Conservation (phyloP, 257 asterid species). For the Scutellaria galericulata region DNA sequence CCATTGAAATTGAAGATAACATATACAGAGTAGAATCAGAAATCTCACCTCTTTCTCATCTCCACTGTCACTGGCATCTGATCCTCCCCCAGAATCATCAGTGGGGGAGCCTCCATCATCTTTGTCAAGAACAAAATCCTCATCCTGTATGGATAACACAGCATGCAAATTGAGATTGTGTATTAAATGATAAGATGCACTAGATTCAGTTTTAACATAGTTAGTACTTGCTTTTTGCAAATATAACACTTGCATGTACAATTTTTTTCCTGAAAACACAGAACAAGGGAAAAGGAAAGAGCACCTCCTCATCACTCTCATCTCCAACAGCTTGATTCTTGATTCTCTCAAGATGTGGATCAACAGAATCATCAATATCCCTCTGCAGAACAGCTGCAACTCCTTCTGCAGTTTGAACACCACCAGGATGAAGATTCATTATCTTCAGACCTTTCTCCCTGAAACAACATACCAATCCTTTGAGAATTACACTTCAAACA, state of each 20-base stretch:
- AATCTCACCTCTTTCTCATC: constrained; percentile 62
- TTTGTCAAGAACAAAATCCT: constrained; percentile 73
- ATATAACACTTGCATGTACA: background rate
- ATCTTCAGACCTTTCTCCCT: constrained; percentile 83
- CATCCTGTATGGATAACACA: constrained; percentile 55
- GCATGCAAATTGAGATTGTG: background rate
- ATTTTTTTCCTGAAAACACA: background rate
- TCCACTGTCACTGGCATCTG: constrained; percentile 77
- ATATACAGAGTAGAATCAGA: constrained; percentile 5
- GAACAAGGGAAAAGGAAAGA: constrained; percentile 21
- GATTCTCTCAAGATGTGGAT: constrained; percentile 87
- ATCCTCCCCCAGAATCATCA: constrained; percentile 88
- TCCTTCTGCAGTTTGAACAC: constrained; percentile 53
- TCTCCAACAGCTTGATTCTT: constrained; percentile 74
- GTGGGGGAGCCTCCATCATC: constrained; percentile 96
- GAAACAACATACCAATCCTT: constrained; percentile 36
- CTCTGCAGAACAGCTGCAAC: constrained; percentile 64
- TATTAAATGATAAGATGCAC: background rate
- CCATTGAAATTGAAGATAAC: constrained; percentile 1
- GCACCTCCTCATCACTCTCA: constrained; percentile 85
- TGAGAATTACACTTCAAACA: constrained; percentile 17
- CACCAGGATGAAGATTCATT: constrained; percentile 58
- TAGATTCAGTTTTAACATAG: background rate
- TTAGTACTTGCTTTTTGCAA: constrained; percentile 10
- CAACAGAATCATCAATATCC: constrained; percentile 77